Conservation (phyloP, 2,329 filamentous ascomycete genomes). For the Coniella vitis region DNA sequence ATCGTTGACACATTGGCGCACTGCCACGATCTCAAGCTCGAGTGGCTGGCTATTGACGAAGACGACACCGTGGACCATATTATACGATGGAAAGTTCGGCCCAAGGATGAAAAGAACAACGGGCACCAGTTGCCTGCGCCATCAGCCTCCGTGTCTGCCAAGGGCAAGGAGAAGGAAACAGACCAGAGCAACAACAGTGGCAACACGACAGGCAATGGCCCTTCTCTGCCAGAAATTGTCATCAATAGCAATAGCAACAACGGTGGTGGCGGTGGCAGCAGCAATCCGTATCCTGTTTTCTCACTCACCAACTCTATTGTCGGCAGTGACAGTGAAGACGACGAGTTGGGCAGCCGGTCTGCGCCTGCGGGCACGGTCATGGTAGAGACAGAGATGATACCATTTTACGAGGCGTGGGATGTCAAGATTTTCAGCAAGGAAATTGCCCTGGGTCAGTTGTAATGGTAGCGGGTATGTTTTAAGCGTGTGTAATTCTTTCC, state of each 20-base stretch:
- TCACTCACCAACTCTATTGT: slow-evolving; percentile 20
- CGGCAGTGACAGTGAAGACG: slow-evolving; percentile 26
- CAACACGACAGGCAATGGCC: too few relatives aligned
- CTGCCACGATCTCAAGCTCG: slow-evolving; percentile 46
- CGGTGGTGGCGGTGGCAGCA: not conserved
- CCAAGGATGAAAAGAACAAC: slow-evolving; percentile 23
- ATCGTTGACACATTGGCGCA: slow-evolving; percentile 52
- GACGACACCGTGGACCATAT: slow-evolving; percentile 43
- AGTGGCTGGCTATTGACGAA: slow-evolving; percentile 51
- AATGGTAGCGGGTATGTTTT: too few relatives aligned
- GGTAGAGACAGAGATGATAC: slow-evolving; percentile 32
- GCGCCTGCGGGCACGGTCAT: slow-evolving; percentile 20
- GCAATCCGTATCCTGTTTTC: slow-evolving; percentile 23
- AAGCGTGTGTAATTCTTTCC: too few relatives aligned
- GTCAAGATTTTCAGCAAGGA: slow-evolving; percentile 55
- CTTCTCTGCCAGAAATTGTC: slow-evolving; percentile 1
- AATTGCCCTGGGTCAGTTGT: slow-evolving; percentile 38
- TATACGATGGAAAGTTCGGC: slow-evolving; percentile 31
- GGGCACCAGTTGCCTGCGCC: not conserved
- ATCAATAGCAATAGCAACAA: not conserved
- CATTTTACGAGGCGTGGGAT: slow-evolving; percentile 38
- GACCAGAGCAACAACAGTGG: slow-evolving; percentile 18
- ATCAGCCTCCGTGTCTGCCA: slow-evolving; percentile 9
- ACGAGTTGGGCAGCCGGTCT: slow-evolving; percentile 14
- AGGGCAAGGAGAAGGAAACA: slow-evolving; percentile 31